Base-by-base conservation (phyloP, 2,329 filamentous ascomycete species). In the Pseudonectria buxi region DNA sequence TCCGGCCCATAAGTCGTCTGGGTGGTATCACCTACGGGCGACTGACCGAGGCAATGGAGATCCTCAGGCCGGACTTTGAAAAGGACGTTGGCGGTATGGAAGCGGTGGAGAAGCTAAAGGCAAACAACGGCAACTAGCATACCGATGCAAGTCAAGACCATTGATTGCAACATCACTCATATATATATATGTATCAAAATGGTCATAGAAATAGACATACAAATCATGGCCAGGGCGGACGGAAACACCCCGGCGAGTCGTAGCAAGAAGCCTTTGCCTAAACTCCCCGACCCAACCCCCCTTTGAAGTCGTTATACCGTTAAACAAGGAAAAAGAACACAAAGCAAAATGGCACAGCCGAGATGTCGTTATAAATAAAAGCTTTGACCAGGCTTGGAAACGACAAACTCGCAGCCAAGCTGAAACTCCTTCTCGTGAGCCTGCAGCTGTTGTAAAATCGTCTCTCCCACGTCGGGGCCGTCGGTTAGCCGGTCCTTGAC, bases 21-120 rank as follows among this genome's bases (percentile, higher is more conserved):
- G 90, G 90, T 16, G 90, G 90, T 2, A 94, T 95, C 50, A 83
- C 83, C 0, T 96, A 95, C 57, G 83, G 73, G 1, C 72, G 88
- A 28, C 67, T 74, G 1, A 79, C 74, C 0, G 78, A 89, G 44
- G 81, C 67, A 0, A 64, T 86, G 16, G 88, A 95, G 67, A 61
- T 95, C 15, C 76, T 72, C 6, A 68, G 83, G 27, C 79, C 72
- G 1, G 70, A 73, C 41, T 81, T 72, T 44, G 62, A 67, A 28
- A 67, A 66, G 54, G 70, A 77, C 41, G 32, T 72, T 6, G 67
- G 69, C 10, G 68, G 68, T 1, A 64, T 65, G 22, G 75, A 80
- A 38, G 75, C 71, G 3, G 65, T 66, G 26, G 70, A 78, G 46
- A 75, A 74, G 51, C 55, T 85, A 40, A 43, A 54, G 49, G 33